phyloP scores from a whole-genome alignment of 108 stramenopile species.

The Mayamaea pseudoterrestris region DNA sequence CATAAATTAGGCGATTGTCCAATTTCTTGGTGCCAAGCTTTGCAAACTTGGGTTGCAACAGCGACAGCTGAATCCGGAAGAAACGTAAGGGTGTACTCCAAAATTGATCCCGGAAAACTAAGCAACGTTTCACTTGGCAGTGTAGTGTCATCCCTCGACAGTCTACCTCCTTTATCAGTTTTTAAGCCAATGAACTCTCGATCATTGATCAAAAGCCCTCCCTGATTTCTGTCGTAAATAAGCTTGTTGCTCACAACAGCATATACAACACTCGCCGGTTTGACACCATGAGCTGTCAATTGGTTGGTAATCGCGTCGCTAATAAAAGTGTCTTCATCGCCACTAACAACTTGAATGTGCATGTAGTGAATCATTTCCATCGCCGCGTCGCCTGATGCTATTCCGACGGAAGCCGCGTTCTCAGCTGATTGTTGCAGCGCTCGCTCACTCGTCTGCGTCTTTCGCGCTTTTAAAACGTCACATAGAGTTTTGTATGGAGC shows the following conservation, averaged over 20 bases:
- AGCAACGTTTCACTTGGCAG: constrained; percentile 3
- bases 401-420: neutral
- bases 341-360: neutral
- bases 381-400: no score
- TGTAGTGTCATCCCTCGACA: neutral
- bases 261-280: constrained; percentile 28
- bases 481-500: neutral
- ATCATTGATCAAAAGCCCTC: constrained; percentile 21
- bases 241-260: constrained; percentile 17
- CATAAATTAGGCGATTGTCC: constrained; percentile 36
- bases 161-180: neutral
- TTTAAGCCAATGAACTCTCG: neutral
- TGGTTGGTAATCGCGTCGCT: neutral
- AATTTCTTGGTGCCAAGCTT: constrained; percentile 37
- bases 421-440: neutral
- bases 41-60: constrained; percentile 22
- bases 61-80: constrained; percentile 26
- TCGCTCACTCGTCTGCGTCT: constrained; percentile 1
- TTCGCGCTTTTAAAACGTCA: constrained; percentile 2
- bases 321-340: neutral
- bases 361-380: constrained; percentile 35
- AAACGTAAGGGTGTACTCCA: constrained; percentile 35
- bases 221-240: constrained; percentile 38
- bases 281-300: constrained; percentile 12
- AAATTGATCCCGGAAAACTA: constrained; percentile 20